phyloP scores from a whole-genome alignment of 73 alveolate genomes.

The Effrenium voratum region DNA sequence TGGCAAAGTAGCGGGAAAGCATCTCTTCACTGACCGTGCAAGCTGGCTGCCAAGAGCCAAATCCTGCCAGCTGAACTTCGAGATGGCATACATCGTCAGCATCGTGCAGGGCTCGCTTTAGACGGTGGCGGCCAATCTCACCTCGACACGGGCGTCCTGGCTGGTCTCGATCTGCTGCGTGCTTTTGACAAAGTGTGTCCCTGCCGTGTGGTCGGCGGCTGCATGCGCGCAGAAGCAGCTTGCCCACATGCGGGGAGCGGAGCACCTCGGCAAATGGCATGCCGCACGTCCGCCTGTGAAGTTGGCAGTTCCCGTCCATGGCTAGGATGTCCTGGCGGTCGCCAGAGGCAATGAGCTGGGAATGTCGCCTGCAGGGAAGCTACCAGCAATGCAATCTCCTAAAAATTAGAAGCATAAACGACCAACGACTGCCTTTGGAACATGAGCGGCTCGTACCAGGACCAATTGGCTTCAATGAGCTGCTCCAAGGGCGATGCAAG shows the following conservation, averaged over 20 bases:
- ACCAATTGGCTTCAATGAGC: background rate
- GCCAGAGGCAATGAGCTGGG: background rate
- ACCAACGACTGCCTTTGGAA: conserved; percentile 31
- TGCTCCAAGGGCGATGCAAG: conserved; percentile 20
- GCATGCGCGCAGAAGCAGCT: background rate
- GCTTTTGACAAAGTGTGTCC: conserved; percentile 1
- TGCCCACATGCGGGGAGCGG: background rate
- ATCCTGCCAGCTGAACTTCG: conserved; percentile 6
- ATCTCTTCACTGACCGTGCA: background rate
- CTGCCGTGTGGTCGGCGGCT: background rate
- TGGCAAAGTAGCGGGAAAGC: background rate
- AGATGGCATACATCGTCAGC: background rate
- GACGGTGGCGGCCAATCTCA: background rate
- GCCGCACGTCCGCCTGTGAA: conserved; percentile 26
- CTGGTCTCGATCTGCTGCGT: background rate
- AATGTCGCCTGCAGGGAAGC: background rate
- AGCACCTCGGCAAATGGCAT: background rate
- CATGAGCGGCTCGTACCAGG: conserved; percentile 27
- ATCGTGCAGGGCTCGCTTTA: background rate
- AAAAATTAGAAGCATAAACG: too few relatives aligned
- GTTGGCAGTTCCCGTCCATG: background rate
- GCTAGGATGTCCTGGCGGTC: conserved; percentile 3
- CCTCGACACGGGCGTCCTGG: background rate
- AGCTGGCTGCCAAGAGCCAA: background rate
- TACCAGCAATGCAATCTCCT: background rate